Percentiles rank a stretch among this genome's conserved stretches.
These are phyloP conservation scores for Gamarada debralockiae DNA, from an alignment of 495 filamentous ascomycete species.

Conservation along the genomic window DNA sequence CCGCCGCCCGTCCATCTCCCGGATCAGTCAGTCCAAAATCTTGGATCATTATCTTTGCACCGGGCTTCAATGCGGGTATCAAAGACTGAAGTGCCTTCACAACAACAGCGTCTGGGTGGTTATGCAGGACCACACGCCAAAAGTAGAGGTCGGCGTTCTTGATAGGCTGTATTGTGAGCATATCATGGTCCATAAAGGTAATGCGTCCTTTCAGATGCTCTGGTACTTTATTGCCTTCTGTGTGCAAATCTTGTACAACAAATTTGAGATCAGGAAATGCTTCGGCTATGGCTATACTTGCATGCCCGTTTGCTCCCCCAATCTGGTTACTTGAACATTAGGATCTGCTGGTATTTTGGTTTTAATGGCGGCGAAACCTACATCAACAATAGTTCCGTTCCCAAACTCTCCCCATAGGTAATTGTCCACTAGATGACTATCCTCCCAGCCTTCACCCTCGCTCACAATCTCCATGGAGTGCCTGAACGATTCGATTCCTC, in stretches of 20 bases:
- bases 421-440: constrained; percentile 20
- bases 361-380: neutral
- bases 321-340: constrained; percentile 6
- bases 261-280: constrained; percentile 26
- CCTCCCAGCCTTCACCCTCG: constrained; percentile 11
- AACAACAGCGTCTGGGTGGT: constrained; percentile 42
- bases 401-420: constrained; percentile 29
- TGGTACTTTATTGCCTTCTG: constrained; percentile 26
- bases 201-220: constrained; percentile 33
- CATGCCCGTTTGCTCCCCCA: constrained; percentile 30
- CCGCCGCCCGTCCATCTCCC: constrained; percentile 12
- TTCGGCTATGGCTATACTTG: constrained; percentile 25
- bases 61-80: constrained; percentile 35
- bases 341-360: neutral
- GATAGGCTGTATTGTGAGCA: constrained; percentile 46
- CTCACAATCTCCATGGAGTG: constrained; percentile 16
- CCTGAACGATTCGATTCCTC: neutral
- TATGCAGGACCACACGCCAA: constrained; percentile 50
- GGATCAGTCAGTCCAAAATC: constrained; percentile 38
- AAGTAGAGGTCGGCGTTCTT: constrained; percentile 49
- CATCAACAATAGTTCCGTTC: constrained; percentile 30
- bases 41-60: constrained; percentile 38
- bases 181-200: constrained; percentile 42
- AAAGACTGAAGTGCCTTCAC: constrained; percentile 39
- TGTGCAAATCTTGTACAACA: constrained; percentile 34